phyloP scores from a whole-genome alignment of 2,329 filamentous ascomycete species.

The Colletotrichum sp. region DNA sequence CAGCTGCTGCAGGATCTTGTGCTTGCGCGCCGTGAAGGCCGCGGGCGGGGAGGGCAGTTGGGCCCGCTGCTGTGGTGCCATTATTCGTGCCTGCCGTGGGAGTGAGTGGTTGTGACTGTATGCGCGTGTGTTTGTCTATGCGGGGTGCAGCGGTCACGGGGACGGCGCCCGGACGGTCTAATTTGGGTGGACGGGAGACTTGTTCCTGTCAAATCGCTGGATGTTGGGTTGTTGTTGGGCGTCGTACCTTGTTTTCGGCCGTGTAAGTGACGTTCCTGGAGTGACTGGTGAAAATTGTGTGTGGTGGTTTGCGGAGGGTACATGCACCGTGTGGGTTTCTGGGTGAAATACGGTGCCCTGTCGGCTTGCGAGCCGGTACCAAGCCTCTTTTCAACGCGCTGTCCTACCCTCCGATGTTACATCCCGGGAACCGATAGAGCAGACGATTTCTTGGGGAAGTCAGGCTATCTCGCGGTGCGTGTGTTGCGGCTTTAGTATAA shows the following conservation, averaged over 20 bases:
- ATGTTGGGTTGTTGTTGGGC: not conserved
- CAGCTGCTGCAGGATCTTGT: conserved; percentile 74
- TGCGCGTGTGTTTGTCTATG: not conserved
- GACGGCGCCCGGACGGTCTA: not conserved
- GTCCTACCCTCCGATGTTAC: conserved; percentile 7
- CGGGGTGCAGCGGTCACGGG: not conserved
- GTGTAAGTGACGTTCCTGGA: conserved; percentile 15
- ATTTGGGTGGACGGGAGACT: not conserved
- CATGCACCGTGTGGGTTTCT: not conserved
- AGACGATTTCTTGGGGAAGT: not conserved
- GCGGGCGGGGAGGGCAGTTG: conserved; percentile 33
- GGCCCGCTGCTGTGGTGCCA: not conserved
- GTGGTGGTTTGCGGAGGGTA: not conserved
- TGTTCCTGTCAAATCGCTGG: not conserved
- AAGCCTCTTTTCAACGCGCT: not conserved
- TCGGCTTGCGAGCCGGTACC: conserved; percentile 1
- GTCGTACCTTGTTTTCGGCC: not conserved
- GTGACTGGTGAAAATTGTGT: not conserved
- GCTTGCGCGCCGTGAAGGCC: conserved; percentile 67
- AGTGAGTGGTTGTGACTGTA: not conserved
- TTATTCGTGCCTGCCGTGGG: not conserved
- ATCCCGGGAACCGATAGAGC: not conserved
- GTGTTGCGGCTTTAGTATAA: not conserved
- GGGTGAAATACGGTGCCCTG: not conserved
- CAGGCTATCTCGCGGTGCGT: not conserved